Conservation (phyloP, 805 yeast species). For the Wickerhamiella kurtzmanii region DNA sequence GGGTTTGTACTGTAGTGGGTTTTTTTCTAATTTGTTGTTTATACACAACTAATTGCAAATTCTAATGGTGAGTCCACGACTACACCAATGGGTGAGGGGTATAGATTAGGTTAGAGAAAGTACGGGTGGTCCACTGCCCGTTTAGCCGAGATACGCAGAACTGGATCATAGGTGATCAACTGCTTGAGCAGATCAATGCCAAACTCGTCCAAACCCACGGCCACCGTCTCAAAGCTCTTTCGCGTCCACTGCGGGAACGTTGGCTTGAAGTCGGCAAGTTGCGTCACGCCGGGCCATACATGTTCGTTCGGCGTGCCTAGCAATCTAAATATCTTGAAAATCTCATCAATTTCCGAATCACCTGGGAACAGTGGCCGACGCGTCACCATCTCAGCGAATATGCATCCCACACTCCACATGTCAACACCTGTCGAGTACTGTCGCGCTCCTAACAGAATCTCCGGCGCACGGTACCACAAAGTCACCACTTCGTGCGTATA, state of each 20-base stretch:
- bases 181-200: conserved; percentile 72
- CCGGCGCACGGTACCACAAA: conserved; percentile 95
- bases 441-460: conserved; percentile 86
- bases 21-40: too few relatives aligned
- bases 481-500: conserved; percentile 98
- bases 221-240: conserved; percentile 52
- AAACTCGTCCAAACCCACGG: conserved; percentile 65
- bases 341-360: conserved; percentile 94
- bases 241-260: conserved; percentile 85
- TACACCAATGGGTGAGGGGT: not conserved
- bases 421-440: conserved; percentile 97
- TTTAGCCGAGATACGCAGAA: conserved; percentile 84
- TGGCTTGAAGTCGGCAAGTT: conserved; percentile 83
- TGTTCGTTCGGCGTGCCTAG: conserved; percentile 92
- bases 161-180: conserved; percentile 82
- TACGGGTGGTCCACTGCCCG: conserved; percentile 84
- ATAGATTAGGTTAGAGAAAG: conserved; percentile 27
- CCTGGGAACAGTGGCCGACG: conserved; percentile 94
- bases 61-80: too few relatives aligned
- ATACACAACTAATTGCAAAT: too few relatives aligned
- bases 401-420: conserved; percentile 98
- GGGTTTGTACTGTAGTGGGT: too few relatives aligned
- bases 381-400: conserved; percentile 94
- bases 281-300: conserved; percentile 86
- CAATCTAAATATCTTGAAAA: conserved; percentile 79